A percentile compares a stretch with the other conserved stretches of the same genome.
These are phyloP conservation scores for Aspergillus conjunctus DNA, from an alignment of 495 filamentous ascomycete genomes.

Conservation along the genomic window DNA sequence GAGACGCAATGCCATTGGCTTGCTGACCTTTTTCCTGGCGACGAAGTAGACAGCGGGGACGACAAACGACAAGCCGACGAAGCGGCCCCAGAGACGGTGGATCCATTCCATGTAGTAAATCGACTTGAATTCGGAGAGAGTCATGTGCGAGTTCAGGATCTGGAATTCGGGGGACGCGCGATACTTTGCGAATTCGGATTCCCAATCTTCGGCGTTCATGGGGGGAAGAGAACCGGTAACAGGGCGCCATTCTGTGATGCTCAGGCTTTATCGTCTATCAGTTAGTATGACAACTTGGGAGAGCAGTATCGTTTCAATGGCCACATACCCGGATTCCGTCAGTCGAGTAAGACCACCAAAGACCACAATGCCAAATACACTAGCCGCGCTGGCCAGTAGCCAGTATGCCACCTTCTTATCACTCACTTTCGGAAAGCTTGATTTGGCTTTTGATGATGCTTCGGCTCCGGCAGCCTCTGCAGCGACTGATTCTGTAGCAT, in stretches of 20 bases:
- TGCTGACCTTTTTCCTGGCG: constrained; percentile 74
- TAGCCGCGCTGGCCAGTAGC: constrained; percentile 85
- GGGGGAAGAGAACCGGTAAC: constrained; percentile 94
- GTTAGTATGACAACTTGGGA: constrained; percentile 21
- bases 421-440: constrained; percentile 70
- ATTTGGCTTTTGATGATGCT: constrained; percentile 34
- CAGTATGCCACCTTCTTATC: constrained; percentile 82
- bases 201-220: constrained; percentile 74
- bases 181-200: constrained; percentile 90
- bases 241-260: constrained; percentile 98
- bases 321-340: constrained; percentile 86
- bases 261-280: constrained; percentile 61
- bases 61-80: constrained; percentile 87
- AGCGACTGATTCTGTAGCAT: constrained; percentile 29
- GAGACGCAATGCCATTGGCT: constrained; percentile 74
- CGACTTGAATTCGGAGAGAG: constrained; percentile 87
- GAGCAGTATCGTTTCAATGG: constrained; percentile 17
- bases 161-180: constrained; percentile 87
- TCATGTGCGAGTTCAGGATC: constrained; percentile 89
- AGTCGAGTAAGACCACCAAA: constrained; percentile 91
- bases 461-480: constrained; percentile 20
- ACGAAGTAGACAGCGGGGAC: constrained; percentile 88
- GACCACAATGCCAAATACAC: constrained; percentile 94
- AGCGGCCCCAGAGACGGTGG: constrained; percentile 92
- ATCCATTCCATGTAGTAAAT: constrained; percentile 99